These are phyloP conservation scores for Pascua sp. DNA, from an alignment of 1,284 basidiomycete genomes.

Conservation along the genomic window DNA sequence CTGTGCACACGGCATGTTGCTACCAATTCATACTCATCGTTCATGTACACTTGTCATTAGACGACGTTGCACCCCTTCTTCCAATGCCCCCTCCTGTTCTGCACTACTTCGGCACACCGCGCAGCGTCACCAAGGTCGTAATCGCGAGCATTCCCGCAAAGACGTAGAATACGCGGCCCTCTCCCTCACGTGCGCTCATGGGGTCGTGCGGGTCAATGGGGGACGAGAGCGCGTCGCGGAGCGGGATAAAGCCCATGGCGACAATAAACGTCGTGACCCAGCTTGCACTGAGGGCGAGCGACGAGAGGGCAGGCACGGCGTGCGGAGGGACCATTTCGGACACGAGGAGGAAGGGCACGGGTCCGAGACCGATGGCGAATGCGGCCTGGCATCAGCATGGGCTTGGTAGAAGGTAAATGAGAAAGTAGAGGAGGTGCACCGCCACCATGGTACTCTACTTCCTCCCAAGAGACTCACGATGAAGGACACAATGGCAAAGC, in stretches of 20 bases:
- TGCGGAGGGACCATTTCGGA: constrained; percentile 79
- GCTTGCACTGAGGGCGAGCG: constrained; percentile 75
- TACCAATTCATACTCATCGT: too few species aligned
- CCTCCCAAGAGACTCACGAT: constrained; percentile 57
- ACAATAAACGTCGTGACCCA: constrained; percentile 83
- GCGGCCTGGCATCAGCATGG: constrained; percentile 54
- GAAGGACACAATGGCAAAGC: constrained; percentile 73
- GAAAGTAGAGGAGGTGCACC: too few species aligned
- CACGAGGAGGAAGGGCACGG: constrained; percentile 86
- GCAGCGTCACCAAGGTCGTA: constrained; percentile 25
- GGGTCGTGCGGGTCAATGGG: constrained; percentile 32
- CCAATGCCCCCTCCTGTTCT: too few species aligned
- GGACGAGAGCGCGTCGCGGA: constrained; percentile 63
- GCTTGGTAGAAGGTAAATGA: not conserved
- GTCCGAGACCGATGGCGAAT: constrained; percentile 86
- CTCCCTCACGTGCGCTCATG: constrained; percentile 53
- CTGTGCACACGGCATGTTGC: too few species aligned
- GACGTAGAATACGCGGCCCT: constrained; percentile 77
- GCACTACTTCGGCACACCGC: constrained; percentile 18
- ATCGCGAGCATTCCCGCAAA: constrained; percentile 55
- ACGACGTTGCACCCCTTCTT: too few species aligned
- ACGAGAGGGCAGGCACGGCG: constrained; percentile 80
- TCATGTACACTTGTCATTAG: too few species aligned
- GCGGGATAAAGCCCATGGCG: constrained; percentile 73
- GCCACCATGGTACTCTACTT: not conserved